Evolutionary conservation across 192 early-diverging fungal genomes (phyloP), one percentile per base, ranked within the genome.

Genomic region (Backusella sp.): DNA sequence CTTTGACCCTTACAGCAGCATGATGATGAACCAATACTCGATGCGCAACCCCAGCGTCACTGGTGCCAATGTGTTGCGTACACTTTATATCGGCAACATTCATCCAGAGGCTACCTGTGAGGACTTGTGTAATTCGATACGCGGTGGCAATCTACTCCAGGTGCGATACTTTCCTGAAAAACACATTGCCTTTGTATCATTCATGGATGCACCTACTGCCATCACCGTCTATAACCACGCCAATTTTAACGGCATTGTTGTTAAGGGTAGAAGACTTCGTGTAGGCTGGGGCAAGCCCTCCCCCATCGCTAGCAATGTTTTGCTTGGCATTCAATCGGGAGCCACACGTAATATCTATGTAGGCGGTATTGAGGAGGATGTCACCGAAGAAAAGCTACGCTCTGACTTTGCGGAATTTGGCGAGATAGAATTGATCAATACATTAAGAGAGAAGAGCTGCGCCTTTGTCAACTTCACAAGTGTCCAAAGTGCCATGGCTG

Each of bases 391-490:
- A n/a, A 84, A 86, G 32, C 86, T 96, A 14, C 84, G 88, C 2
- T 65, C 76, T 26, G 95, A 96, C 73, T 96, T 96, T 79, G 72
- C 85, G 0, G 83, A 88, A 35, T 96, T 87, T 87, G 95, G 95
- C 14, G 94, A 96, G 65, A 91, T 96, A 41, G 95, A 96, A 76
- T 72, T 93, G 70, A 86, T 96, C 71, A 94, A 96, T 85, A 90
- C 93, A 26, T 77, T 96, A 30, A 83, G 80, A 59, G 94, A 95
- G 37, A 96, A 95, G 78, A 92, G 86, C 56, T 94, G 93, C 77
- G 93, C 86, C 6, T 96, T 96, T 83, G 92, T 96, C 73, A 94
- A 92, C 82, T 96, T 92, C 78, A 92, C 90, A n/a, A 91, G 91
- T 71, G 88, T 96, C 53, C 71, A 75, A 4, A 86, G 73, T 65